Evolutionary conservation across 805 yeast species (phyloP).

Genomic region (Candida andamanensis): DNA sequence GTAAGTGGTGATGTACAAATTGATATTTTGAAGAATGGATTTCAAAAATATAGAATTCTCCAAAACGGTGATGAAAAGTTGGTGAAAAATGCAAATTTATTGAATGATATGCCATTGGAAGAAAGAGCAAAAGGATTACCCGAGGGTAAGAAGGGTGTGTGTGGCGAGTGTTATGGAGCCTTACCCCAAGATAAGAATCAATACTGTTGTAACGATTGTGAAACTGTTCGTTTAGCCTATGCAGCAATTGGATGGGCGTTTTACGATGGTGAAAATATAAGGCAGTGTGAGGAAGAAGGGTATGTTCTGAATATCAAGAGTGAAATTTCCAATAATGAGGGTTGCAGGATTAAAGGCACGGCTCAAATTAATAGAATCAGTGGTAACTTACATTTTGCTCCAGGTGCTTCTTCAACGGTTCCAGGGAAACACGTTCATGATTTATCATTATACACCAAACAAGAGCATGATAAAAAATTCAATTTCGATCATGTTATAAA

Average conservation of each 20-base stretch:
- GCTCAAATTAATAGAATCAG: constrained; percentile 78
- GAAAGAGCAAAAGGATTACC: constrained; percentile 29
- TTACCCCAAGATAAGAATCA: constrained; percentile 49
- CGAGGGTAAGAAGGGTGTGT: constrained; percentile 39
- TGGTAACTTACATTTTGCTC: constrained; percentile 94
- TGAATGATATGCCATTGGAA: constrained; percentile 20
- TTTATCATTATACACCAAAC: constrained; percentile 60
- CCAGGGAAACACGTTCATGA: constrained; percentile 77
- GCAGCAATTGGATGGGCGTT: constrained; percentile 80
- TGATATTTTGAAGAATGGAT: constrained; percentile 66
- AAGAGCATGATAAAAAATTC: constrained; percentile 42
- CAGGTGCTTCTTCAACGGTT: constrained; percentile 70
- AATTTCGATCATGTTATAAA: constrained; percentile 74
- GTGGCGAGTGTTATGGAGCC: constrained; percentile 93
- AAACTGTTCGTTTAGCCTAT: constrained; percentile 74
- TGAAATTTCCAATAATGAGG: constrained; percentile 57
- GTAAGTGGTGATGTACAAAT: constrained; percentile 78
- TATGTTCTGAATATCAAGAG: constrained; percentile 60
- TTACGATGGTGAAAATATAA: constrained; percentile 79
- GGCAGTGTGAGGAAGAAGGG: constrained; percentile 88
- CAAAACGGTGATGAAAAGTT: constrained; percentile 41
- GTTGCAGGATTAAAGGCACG: constrained; percentile 81
- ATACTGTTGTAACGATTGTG: constrained; percentile 82
- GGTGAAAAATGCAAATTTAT: constrained; percentile 22
- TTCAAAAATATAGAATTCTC: constrained; percentile 62